Evolutionary conservation across 352 stramenopile genomes (phyloP).

Genomic region (Globisporangium cystogenes): DNA sequence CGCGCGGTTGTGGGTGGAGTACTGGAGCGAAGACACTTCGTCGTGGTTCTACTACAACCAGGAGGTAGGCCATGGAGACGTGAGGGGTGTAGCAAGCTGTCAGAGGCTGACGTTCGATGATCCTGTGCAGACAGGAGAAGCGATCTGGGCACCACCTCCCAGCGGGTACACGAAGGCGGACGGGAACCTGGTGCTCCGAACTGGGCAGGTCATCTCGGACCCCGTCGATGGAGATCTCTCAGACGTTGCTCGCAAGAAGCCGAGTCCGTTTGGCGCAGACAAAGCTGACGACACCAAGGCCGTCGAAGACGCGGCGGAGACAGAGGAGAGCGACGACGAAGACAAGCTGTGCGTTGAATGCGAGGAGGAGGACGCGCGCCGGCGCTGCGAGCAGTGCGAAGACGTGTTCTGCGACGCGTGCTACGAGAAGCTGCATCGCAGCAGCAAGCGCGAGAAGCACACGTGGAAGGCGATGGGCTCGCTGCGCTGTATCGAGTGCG

Average conservation of each 20-base stretch:
- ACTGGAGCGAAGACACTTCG: slow-evolving; percentile 67
- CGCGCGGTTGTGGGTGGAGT: slow-evolving; percentile 58
- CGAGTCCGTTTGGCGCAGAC: slow-evolving; percentile 7
- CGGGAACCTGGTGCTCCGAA: slow-evolving; percentile 60
- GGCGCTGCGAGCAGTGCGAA: slow-evolving; percentile 66
- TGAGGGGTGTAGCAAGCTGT: not conserved
- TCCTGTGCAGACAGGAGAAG: slow-evolving; percentile 42
- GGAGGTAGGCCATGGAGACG: slow-evolving; percentile 16
- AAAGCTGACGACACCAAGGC: not conserved
- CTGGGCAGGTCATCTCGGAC: slow-evolving; percentile 58
- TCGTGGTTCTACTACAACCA: slow-evolving; percentile 83
- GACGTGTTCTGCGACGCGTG: slow-evolving; percentile 76
- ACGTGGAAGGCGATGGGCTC: slow-evolving; percentile 71
- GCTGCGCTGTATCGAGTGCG: slow-evolving; percentile 78
- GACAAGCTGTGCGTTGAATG: slow-evolving; percentile 74
- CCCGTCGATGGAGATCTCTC: slow-evolving; percentile 31
- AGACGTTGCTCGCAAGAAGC: slow-evolving; percentile 21
- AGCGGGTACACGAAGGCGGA: slow-evolving; percentile 72
- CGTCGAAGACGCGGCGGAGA: slow-evolving; percentile 3
- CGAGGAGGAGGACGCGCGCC: slow-evolving; percentile 63
- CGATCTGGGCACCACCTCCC: slow-evolving; percentile 56
- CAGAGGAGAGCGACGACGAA: slow-evolving; percentile 40
- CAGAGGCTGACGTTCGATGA: not conserved
- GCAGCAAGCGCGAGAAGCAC: slow-evolving; percentile 64
- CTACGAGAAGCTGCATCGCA: slow-evolving; percentile 71